These are phyloP conservation scores for Cardamine chenopodiifolia DNA, from an alignment of 345 rosid species.

Conservation along the genomic window DNA sequence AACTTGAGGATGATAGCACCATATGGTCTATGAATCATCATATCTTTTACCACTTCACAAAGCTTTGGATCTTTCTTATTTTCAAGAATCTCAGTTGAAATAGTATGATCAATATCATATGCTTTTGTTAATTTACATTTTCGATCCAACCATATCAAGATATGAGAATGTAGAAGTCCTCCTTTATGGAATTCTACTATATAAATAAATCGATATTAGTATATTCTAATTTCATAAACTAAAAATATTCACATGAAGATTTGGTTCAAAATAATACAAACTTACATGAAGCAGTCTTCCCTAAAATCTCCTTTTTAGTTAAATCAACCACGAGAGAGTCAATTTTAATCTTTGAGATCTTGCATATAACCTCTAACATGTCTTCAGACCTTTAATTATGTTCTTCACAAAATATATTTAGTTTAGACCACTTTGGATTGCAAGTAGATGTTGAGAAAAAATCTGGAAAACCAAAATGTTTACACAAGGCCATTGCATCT, in stretches of 20 bases:
- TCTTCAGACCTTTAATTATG: fast-evolving
- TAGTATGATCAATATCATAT: neutral
- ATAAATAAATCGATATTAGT: no score
- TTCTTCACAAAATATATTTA: neutral
- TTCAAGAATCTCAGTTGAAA: neutral
- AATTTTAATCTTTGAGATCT: neutral
- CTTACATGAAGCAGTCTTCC: neutral
- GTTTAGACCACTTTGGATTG: neutral
- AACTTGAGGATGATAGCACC: neutral
- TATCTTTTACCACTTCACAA: neutral
- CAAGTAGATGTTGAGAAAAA: neutral
- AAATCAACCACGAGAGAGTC: neutral
- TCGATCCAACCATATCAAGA: neutral
- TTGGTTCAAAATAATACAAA: no score
- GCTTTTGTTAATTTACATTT: neutral
- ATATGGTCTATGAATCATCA: neutral
- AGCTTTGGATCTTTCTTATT: fast-evolving
- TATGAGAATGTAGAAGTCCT: neutral
- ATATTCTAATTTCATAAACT: no score
- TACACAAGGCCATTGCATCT: neutral
- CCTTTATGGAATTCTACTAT: neutral
- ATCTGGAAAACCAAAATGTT: neutral
- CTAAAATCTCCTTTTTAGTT: neutral
- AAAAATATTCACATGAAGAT: no score
- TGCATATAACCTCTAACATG: neutral